Conservation (phyloP, 139 green algal genomes). For the Chloropicon primus region DNA sequence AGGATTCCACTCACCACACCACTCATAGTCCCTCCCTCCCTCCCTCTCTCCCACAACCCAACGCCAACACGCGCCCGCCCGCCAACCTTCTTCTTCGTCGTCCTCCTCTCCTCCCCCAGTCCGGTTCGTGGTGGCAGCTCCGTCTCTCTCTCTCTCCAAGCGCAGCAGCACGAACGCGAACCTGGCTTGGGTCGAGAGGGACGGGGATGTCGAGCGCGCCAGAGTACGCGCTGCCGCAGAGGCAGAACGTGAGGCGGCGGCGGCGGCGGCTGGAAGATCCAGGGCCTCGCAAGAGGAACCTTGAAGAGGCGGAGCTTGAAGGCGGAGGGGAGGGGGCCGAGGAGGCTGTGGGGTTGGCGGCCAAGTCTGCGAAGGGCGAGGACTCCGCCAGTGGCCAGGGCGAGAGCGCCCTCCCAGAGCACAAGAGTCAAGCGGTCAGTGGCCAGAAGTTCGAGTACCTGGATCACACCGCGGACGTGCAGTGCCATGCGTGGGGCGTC, state of each 20-base stretch:
- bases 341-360: not conserved
- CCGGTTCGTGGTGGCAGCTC: no score
- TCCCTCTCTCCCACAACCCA: no score
- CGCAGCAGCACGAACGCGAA: no score
- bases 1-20: not conserved
- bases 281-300: no score
- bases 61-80: no score
- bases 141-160: no score
- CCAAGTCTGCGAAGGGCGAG: not conserved
- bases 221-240: not conserved
- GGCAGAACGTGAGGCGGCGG: not conserved
- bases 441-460: constrained; percentile 5
- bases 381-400: not conserved
- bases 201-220: not conserved
- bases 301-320: not conserved
- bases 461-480: constrained; percentile 3
- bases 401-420: not conserved
- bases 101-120: no score
- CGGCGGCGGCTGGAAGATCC: no score
- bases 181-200: not conserved
- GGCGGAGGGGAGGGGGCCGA: not conserved
- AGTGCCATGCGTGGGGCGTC: not conserved
- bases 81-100: no score
- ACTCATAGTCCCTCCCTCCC: not conserved
- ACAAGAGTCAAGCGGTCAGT: not conserved